These are phyloP conservation scores for Ilyonectria robusta DNA, from an alignment of 2,329 filamentous ascomycete species.

Conservation along the genomic window DNA sequence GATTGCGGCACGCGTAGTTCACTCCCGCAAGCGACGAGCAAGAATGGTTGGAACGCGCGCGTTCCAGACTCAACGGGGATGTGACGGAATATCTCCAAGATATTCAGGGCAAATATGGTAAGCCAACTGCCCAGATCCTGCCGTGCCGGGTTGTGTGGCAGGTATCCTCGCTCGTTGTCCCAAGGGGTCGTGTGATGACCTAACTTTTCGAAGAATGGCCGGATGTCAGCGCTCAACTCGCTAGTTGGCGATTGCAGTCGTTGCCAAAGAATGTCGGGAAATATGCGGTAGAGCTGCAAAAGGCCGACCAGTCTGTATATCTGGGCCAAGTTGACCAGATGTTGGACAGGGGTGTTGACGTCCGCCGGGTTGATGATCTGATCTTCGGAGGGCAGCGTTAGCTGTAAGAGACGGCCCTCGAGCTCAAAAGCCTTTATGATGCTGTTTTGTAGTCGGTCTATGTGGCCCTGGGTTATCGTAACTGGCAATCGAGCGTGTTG, in stretches of 20 bases:
- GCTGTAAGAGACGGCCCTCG: conserved; percentile 17
- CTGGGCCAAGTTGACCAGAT: conserved; percentile 29
- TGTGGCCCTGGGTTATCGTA: conserved; percentile 14
- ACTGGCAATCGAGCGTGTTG: conserved; percentile 23
- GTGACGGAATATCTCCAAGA: conserved; percentile 21
- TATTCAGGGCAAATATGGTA: conserved; percentile 18
- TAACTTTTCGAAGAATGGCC: conserved; percentile 12
- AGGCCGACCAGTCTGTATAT: conserved; percentile 27
- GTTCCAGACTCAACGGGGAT: conserved; percentile 33
- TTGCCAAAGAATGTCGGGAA: conserved; percentile 28
- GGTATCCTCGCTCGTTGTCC: conserved; percentile 1
- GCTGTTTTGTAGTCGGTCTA: conserved; percentile 28
- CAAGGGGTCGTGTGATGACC: not conserved
- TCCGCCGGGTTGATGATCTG: conserved; percentile 29
- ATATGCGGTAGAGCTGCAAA: conserved; percentile 33
- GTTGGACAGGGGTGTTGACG: conserved; percentile 25
- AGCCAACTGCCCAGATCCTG: conserved; percentile 26
- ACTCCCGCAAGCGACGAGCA: conserved; percentile 29
- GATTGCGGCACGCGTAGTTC: conserved; percentile 24
- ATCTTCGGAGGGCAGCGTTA: conserved; percentile 21
- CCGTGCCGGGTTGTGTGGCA: not conserved
- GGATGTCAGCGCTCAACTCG: conserved; percentile 3
- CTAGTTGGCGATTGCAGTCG: conserved; percentile 1
- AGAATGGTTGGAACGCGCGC: conserved; percentile 33
- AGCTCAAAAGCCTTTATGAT: conserved; percentile 30